Evolutionary conservation across 2,329 filamentous ascomycete species (phyloP).

Genomic region (Botrytis cinerea): DNA sequence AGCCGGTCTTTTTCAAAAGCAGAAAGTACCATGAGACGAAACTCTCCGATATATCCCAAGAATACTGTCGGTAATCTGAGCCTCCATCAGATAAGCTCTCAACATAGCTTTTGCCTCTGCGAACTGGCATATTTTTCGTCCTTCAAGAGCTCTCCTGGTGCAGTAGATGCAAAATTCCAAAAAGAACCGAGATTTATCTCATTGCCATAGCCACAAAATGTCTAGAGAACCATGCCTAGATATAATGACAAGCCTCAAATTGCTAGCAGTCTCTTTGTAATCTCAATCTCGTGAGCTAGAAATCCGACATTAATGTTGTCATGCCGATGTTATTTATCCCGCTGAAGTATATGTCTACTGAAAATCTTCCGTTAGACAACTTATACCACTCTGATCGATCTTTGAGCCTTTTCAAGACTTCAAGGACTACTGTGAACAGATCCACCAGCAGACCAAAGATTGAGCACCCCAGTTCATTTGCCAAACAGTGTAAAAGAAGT

Average conservation of each 20-base stretch:
- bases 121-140: neutral
- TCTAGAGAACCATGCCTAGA: rapidly evolving
- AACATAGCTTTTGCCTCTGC: neutral
- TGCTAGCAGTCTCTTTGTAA: rapidly evolving
- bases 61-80: neutral
- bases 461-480: no score
- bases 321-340: neutral
- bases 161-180: neutral
- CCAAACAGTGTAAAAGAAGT: neutral
- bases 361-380: rapidly evolving
- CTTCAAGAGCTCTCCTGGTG: neutral
- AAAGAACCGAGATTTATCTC: neutral
- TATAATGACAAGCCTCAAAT: neutral
- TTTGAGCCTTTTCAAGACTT: neutral
- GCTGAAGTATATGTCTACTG: neutral
- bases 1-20: neutral
- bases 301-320: neutral
- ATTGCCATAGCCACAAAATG: neutral
- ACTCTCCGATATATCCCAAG: neutral
- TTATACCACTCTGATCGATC: neutral
- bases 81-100: neutral
- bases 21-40: neutral
- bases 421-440: no score
- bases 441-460: no score
- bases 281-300: neutral